Base-by-base conservation (phyloP, 805 yeast genomes). In the Saccharomycopsis guyanensis region DNA sequence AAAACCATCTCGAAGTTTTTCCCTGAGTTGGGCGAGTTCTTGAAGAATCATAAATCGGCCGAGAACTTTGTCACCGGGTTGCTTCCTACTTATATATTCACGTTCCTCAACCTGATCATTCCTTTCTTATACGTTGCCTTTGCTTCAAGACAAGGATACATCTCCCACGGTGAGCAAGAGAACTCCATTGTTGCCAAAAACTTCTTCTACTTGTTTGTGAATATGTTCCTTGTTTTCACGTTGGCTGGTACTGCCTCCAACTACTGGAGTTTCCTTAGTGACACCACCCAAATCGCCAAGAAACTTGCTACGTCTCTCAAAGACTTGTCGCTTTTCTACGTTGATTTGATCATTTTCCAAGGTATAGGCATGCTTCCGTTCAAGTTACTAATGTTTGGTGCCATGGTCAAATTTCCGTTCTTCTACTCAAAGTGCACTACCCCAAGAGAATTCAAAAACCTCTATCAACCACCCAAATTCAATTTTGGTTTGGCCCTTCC, bases 151-250 rank as follows among this genome's bases (percentile, higher is more conserved):
- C 98, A 91, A 66, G 97, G 97, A 0, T 86, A 78, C 56, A 80
- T 94, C 0, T 87, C 97, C 4, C 82, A 84, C 56, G 89, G 95
- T 34, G 97, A 93, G 55, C 96, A 86, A 55, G 97, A 93, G 60
- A 66, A 88, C 15, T 83, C 96, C 0, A 77, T 88, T 20, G 94
- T 91, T 2, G 80, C 93, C 23, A 91, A 91, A 65, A 93, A 93
- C 67, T 91, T 89, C 66, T 89, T 93, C 61, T 93, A 88, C 63
- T 84, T 89, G 32, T 93, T 93, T 66, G 95, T 91, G 53, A 91
- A 91, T 63, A 71, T 93, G 73, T 93, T 91, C 59, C 69, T 91
- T 59, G 95, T 91, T 23, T 93, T 93, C 67, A 91, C 97, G 1
- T 74, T 89, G 57, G 95, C 94, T 5, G 96, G 96, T 53, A 86